Percentiles rank a stretch among this genome's conserved stretches.
These are phyloP conservation scores for Magnolia sinica DNA, from an alignment of 164 flowering plant genomes.

Conservation along the genomic window DNA sequence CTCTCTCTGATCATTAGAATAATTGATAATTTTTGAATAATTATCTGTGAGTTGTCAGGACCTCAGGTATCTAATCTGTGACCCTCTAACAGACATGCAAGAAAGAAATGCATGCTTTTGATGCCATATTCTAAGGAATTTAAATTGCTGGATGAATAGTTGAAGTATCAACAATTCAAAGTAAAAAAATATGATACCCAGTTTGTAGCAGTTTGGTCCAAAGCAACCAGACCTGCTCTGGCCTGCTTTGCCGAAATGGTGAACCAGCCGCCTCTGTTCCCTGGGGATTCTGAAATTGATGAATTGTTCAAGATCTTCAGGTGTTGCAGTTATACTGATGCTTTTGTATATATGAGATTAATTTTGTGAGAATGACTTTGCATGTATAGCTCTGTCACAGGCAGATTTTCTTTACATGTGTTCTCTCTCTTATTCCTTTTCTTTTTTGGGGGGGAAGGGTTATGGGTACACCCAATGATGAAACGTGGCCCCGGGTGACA, in stretches of 20 bases:
- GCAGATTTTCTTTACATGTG: not conserved
- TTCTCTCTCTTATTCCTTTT: not conserved
- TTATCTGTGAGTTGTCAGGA: too few relatives aligned
- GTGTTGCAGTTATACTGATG: constrained; percentile 24
- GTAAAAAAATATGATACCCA: too few relatives aligned
- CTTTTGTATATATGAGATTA: not conserved
- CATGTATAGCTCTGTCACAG: not conserved
- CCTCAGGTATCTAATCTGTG: too few relatives aligned
- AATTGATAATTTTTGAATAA: too few relatives aligned
- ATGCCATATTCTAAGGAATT: too few relatives aligned
- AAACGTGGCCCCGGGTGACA: constrained; percentile 91
- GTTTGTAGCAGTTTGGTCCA: too few relatives aligned
- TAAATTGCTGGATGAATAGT: too few relatives aligned
- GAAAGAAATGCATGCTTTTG: too few relatives aligned
- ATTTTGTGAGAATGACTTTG: not conserved
- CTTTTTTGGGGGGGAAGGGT: constrained; percentile 36
- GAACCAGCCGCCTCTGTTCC: constrained; percentile 82
- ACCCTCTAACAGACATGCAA: too few relatives aligned
- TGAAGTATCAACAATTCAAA: too few relatives aligned
- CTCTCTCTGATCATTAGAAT: too few relatives aligned
- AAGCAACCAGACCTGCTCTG: too few relatives aligned
- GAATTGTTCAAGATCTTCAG: constrained; percentile 94
- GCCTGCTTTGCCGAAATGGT: constrained; percentile 88
- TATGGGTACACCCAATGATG: constrained; percentile 89
- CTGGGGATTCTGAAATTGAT: constrained; percentile 99